These are phyloP conservation scores for Arthrobotrys megalospora DNA, from an alignment of 2,329 filamentous ascomycete genomes.

Conservation along the genomic window DNA sequence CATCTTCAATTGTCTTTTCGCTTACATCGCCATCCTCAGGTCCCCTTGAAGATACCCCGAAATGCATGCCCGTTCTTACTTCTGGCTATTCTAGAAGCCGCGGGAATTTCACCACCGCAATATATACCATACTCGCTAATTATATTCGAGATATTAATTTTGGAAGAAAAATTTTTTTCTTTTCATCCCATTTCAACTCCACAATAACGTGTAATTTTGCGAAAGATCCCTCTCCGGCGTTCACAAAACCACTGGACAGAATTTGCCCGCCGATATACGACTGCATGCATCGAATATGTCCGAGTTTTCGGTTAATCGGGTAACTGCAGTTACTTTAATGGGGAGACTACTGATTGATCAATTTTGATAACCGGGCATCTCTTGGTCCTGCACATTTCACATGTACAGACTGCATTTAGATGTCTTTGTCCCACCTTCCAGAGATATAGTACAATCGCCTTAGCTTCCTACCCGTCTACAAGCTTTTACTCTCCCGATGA, in stretches of 20 bases:
- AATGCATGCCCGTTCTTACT: slow-evolving; percentile 1
- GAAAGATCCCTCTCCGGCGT: slow-evolving; percentile 12
- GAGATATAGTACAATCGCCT: not conserved
- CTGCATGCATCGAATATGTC: slow-evolving; percentile 21
- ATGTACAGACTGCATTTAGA: slow-evolving; percentile 25
- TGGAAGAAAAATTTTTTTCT: slow-evolving; percentile 28
- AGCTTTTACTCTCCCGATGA: slow-evolving; percentile 9
- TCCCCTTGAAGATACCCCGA: slow-evolving; percentile 50
- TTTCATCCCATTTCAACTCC: slow-evolving; percentile 34
- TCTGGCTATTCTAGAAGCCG: slow-evolving; percentile 55
- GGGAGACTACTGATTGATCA: slow-evolving; percentile 12
- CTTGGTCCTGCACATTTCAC: slow-evolving; percentile 49
- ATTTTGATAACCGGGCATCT: slow-evolving; percentile 33
- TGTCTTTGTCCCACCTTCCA: slow-evolving; percentile 14
- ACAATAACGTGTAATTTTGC: slow-evolving; percentile 19
- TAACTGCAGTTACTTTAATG: slow-evolving; percentile 17
- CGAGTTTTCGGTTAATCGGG: slow-evolving; percentile 40
- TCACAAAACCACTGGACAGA: slow-evolving; percentile 19
- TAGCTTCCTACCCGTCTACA: slow-evolving; percentile 11
- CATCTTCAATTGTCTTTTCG: slow-evolving; percentile 48
- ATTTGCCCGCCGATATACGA: slow-evolving; percentile 31
- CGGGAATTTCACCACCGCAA: slow-evolving; percentile 44
- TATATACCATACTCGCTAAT: slow-evolving; percentile 39
- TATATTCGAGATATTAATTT: slow-evolving; percentile 24
- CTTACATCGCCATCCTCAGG: slow-evolving; percentile 43